Base-by-base conservation (phyloP, 352 stramenopile species). In the Phytopythium boreale region DNA sequence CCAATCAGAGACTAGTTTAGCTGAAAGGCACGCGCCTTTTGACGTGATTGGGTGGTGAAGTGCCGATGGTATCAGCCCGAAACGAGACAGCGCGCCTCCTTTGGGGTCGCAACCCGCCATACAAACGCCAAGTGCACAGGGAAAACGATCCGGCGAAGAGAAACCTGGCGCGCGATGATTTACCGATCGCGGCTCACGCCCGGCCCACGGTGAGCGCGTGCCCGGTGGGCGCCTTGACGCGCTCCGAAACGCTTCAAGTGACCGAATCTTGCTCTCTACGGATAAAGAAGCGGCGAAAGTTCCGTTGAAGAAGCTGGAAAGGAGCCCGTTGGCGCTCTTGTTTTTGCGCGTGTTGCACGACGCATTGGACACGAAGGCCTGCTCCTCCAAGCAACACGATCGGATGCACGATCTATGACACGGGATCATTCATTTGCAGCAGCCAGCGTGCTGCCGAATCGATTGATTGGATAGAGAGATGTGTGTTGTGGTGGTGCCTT, bases 41-140 rank as follows among this genome's bases (percentile, higher is more conserved):
- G 19, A 44, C 10, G 31, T 49, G 50, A 74, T 74, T 74, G 68
- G 68, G 15, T 59, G 14, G 29, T 17, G 64, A 62, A 43, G 60
- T 71, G 64, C 53, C 43, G 20, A 50, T 22, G 43, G 6, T n/a
- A 50, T 50, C 43, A 50, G 8, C 19, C 43, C n/a, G 19, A 22
- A 26, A 24, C 47, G 22, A 29, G 47, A 17, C 29, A n/a, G 44
- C 20, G 44, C n/a, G 20, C 41, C 10, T 17, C n/a, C 22, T 52
- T 26, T 29, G 22, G n/a, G 24, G 15, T 53, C 47, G 24, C 47
- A 31, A n/a, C 11, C 2, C 11, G 0, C 1, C 47, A 34, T 53
- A 34, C 47, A 53, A 53, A 36, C 22, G 0, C 22, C 24, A 34
- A 53, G 24, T 52, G 9, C 6, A 29, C 0, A 1, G 9, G 22